Conservation (phyloP, 179 eudicot genomes). For the Silene coronaria region DNA sequence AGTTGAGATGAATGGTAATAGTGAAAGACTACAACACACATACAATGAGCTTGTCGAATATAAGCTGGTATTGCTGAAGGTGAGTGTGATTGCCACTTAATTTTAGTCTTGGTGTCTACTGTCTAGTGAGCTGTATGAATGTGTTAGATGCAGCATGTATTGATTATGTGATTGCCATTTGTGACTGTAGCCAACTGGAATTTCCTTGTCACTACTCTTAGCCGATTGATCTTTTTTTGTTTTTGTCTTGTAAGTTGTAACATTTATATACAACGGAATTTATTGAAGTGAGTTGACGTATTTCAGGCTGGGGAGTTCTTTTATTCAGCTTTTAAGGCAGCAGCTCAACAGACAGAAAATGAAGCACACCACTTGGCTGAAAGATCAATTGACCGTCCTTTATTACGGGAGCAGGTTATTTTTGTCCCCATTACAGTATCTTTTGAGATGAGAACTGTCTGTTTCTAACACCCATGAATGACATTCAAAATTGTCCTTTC, state of each 20-base stretch:
- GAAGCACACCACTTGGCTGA: constrained; percentile 46
- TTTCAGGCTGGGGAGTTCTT: constrained; percentile 66
- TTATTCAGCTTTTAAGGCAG: constrained; percentile 58
- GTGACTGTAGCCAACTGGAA: neutral
- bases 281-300: constrained; percentile 3
- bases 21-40: constrained; percentile 60
- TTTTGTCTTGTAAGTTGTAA: neutral
- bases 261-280: neutral
- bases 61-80: constrained; percentile 75
- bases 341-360: constrained; percentile 48
- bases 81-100: constrained; percentile 19
- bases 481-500: constrained; percentile 5
- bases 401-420: constrained; percentile 51
- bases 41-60: constrained; percentile 73
- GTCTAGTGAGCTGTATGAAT: constrained; percentile 7
- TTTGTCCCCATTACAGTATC: neutral
- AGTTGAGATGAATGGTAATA: constrained; percentile 64
- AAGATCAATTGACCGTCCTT: constrained; percentile 70
- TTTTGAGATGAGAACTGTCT: neutral
- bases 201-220: neutral
- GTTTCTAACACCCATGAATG: neutral
- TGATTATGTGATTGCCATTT: constrained; percentile 7
- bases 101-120: neutral
- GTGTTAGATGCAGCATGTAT: neutral
- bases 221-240: neutral